Conservation (phyloP, 129 eudicot species). For the Deinandra increscens region DNA sequence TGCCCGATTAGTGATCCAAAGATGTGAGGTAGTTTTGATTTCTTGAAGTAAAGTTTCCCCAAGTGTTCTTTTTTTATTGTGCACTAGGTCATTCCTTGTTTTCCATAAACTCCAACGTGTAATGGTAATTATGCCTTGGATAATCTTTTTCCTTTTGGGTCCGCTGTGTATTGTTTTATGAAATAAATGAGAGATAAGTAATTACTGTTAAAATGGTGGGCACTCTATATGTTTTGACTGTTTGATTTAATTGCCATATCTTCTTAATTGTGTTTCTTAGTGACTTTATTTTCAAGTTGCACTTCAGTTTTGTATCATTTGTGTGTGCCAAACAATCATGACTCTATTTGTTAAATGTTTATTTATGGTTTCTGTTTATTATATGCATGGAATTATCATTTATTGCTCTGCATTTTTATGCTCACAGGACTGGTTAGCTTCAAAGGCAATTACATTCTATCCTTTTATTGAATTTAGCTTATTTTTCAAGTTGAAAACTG, state of each 20-base stretch:
- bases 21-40: too few species aligned
- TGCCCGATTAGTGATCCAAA: too few species aligned
- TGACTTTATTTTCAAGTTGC: background rate
- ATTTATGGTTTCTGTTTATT: background rate
- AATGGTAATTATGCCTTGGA: too few species aligned
- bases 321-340: background rate
- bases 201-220: too few species aligned
- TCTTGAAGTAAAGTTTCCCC: too few species aligned
- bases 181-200: too few species aligned
- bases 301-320: background rate
- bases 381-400: background rate
- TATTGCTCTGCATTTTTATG: background rate
- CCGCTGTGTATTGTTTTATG: too few species aligned
- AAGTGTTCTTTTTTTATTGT: too few species aligned
- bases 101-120: too few species aligned
- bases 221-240: background rate
- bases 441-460: background rate
- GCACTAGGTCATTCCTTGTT: too few species aligned
- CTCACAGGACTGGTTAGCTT: slow-evolving; percentile 8
- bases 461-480: background rate
- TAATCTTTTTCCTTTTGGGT: too few species aligned
- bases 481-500: background rate
- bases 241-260: background rate
- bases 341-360: background rate
- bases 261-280: background rate